These are phyloP conservation scores for Xenoacremonium recifei DNA, from an alignment of 2,329 filamentous ascomycete species.

Conservation along the genomic window DNA sequence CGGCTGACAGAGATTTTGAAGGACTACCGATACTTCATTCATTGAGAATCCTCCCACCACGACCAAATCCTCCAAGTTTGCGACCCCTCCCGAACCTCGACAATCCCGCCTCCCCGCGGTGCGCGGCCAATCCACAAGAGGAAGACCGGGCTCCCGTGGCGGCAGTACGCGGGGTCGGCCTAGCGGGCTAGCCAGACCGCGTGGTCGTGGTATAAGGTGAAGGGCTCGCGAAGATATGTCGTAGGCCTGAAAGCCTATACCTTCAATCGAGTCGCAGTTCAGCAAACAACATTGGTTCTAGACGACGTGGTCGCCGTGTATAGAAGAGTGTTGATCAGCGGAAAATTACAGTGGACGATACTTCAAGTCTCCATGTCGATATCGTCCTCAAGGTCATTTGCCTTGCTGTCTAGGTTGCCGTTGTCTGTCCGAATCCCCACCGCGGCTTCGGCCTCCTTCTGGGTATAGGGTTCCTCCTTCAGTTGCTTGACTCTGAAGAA, in stretches of 20 bases:
- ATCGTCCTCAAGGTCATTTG: conserved; percentile 22
- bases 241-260: not conserved
- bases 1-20: conserved; percentile 35
- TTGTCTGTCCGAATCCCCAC: conserved; percentile 71
- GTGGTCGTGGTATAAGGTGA: conserved; percentile 47
- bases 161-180: conserved; percentile 34
- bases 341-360: no score
- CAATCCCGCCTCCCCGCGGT: conserved; percentile 49
- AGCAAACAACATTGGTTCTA: no score
- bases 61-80: conserved; percentile 49
- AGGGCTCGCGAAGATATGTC: not conserved
- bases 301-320: no score
- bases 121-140: conserved; percentile 37
- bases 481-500: conserved; percentile 70
- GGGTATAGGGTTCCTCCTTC: conserved; percentile 80
- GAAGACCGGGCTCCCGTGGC: conserved; percentile 25
- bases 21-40: conserved; percentile 89
- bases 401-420: conserved; percentile 19
- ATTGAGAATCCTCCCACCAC: conserved; percentile 75
- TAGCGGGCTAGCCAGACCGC: conserved; percentile 46
- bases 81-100: conserved; percentile 39
- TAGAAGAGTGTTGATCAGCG: no score
- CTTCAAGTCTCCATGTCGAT: conserved; percentile 34
- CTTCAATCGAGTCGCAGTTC: no score
- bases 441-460: conserved; percentile 81